These are phyloP conservation scores for Yamadazyma kitorensis DNA, from an alignment of 805 yeast genomes.

Conservation along the genomic window DNA sequence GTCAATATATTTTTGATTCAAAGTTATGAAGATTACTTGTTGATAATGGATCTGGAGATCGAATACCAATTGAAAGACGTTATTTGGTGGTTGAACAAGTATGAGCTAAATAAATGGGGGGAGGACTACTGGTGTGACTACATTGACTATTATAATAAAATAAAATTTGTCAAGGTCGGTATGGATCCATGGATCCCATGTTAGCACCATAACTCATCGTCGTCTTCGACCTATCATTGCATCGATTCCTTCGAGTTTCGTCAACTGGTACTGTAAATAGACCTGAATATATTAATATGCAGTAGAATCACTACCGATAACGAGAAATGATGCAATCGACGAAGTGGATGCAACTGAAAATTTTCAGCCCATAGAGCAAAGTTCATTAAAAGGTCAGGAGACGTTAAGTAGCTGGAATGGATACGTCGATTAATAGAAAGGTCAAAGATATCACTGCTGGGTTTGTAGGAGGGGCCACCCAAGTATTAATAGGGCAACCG, in stretches of 20 bases:
- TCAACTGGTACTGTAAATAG: too few species aligned
- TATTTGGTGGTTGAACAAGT: constrained; percentile 10
- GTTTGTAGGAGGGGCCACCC: constrained; percentile 46
- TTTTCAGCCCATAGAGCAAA: background rate
- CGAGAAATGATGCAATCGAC: background rate
- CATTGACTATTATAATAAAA: constrained; percentile 2
- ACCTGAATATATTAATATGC: too few species aligned
- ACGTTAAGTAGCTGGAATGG: too few species aligned
- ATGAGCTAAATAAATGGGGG: constrained; percentile 5
- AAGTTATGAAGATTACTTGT: constrained; percentile 2
- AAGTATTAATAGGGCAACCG: constrained; percentile 46
- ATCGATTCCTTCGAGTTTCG: too few species aligned
- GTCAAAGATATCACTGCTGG: constrained; percentile 44
- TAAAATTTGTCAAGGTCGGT: constrained; percentile 10
- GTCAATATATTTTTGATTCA: constrained; percentile 1
- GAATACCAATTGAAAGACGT: constrained; percentile 2
- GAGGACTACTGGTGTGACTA: constrained; percentile 11
- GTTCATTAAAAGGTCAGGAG: background rate
- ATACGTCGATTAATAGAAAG: constrained; percentile 34
- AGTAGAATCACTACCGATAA: background rate
- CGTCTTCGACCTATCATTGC: too few species aligned
- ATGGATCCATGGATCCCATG: constrained; percentile 9
- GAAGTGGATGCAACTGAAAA: background rate
- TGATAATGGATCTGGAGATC: constrained; percentile 7
- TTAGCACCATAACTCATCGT: too few species aligned